phyloP scores from a whole-genome alignment of 768 basidiomycete genomes.

The Suillus plorans region DNA sequence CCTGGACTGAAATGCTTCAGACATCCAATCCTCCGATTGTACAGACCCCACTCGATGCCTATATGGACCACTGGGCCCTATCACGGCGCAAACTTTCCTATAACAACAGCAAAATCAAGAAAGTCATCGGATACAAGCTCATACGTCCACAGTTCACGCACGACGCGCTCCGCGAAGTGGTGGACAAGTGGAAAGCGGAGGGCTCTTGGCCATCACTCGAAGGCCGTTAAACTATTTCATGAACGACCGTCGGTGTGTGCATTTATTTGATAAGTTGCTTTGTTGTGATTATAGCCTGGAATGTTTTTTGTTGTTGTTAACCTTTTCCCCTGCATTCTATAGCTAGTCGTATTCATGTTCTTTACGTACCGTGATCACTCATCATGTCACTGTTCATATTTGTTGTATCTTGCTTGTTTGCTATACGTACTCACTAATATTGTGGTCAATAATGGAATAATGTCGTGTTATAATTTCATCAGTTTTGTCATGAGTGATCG shows the following conservation, averaged over 20 bases:
- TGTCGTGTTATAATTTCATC: neutral
- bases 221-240: neutral
- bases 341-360: slow-evolving; percentile 18
- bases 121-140: slow-evolving; percentile 67
- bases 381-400: slow-evolving; percentile 16
- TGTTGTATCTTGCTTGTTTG: slow-evolving; percentile 3
- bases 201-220: slow-evolving; percentile 38
- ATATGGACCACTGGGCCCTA: slow-evolving; percentile 74
- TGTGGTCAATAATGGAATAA: slow-evolving; percentile 19
- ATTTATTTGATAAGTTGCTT: slow-evolving; percentile 16
- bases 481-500: neutral
- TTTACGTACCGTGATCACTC: slow-evolving; percentile 2
- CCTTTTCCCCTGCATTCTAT: slow-evolving; percentile 7
- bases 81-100: slow-evolving; percentile 70
- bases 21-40: slow-evolving; percentile 69
- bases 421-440: slow-evolving; percentile 28
- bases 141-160: slow-evolving; percentile 61
- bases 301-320: slow-evolving; percentile 5
- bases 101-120: slow-evolving; percentile 71
- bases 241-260: neutral
- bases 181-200: slow-evolving; percentile 81
- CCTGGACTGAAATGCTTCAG: slow-evolving; percentile 80
- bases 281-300: slow-evolving; percentile 4
- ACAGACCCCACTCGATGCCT: slow-evolving; percentile 72
- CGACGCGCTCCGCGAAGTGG: slow-evolving; percentile 62